Evolutionary conservation across 2,329 filamentous ascomycete genomes (phyloP).

Genomic region (Fusarium sp.): DNA sequence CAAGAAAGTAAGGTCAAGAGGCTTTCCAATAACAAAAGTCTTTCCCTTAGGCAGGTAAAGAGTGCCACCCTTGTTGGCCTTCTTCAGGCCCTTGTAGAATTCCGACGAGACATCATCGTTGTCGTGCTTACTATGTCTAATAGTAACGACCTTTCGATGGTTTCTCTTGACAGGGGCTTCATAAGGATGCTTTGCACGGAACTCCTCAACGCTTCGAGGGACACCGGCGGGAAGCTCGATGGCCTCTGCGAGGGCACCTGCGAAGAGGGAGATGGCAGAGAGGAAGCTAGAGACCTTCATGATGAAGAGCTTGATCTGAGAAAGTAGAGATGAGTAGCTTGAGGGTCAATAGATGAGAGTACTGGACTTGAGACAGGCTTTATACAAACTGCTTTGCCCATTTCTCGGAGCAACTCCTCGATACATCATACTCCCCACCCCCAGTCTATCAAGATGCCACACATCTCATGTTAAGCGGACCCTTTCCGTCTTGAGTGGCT

Average conservation of each 20-base stretch:
- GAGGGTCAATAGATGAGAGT: neutral
- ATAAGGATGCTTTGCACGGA: slow-evolving; percentile 44
- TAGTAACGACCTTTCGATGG: slow-evolving; percentile 39
- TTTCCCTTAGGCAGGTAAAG: slow-evolving; percentile 43
- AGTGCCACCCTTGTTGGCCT: slow-evolving; percentile 45
- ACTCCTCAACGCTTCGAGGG: slow-evolving; percentile 46
- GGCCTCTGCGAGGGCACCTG: slow-evolving; percentile 35
- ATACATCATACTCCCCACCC: slow-evolving; percentile 21
- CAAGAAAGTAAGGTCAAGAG: slow-evolving; percentile 44
- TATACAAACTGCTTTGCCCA: slow-evolving; percentile 13
- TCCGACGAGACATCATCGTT: slow-evolving; percentile 43
- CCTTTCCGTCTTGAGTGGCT: neutral
- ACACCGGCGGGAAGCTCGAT: slow-evolving; percentile 47
- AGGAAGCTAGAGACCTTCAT: slow-evolving; percentile 47
- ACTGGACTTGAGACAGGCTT: slow-evolving; percentile 3
- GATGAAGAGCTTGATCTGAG: neutral
- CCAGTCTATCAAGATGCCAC: neutral
- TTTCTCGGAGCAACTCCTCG: slow-evolving; percentile 19
- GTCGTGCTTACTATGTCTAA: slow-evolving; percentile 40
- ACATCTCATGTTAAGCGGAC: neutral
- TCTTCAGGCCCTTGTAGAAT: slow-evolving; percentile 43
- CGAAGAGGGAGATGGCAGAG: slow-evolving; percentile 36
- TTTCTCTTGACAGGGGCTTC: slow-evolving; percentile 18
- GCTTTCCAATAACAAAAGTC: slow-evolving; percentile 46
- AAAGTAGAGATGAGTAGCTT: slow-evolving; percentile 4